Conservation (phyloP, 2,329 filamentous ascomycete species). For the Diaporthe nobilis region DNA sequence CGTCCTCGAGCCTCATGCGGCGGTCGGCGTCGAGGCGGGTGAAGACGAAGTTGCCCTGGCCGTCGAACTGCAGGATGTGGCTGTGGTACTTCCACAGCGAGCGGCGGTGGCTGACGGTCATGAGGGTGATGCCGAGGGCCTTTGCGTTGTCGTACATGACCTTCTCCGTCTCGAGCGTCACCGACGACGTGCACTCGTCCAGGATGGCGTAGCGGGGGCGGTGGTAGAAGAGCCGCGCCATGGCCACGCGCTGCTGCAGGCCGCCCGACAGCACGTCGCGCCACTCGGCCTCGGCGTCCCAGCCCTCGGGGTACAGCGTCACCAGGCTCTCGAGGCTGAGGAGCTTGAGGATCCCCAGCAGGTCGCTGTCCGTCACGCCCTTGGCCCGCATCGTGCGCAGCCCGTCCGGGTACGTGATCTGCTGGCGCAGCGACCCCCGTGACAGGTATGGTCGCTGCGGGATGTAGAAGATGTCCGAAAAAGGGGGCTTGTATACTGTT, state of each 20-base stretch:
- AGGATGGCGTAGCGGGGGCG: constrained; percentile 93
- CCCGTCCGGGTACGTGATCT: constrained; percentile 96
- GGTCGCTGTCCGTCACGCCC: constrained; percentile 84
- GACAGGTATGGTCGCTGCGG: constrained; percentile 95
- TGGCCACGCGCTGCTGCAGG: constrained; percentile 94
- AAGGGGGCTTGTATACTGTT: constrained; percentile 90
- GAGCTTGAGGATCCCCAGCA: constrained; percentile 81
- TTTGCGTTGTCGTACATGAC: constrained; percentile 99
- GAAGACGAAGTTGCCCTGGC: constrained; percentile 92
- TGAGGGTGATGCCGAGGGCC: constrained; percentile 89
- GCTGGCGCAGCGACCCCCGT: constrained; percentile 91
- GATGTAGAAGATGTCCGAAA: constrained; percentile 97
- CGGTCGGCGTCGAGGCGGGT: constrained; percentile 90
- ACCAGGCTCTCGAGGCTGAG: constrained; percentile 89
- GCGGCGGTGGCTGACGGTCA: constrained; percentile 93
- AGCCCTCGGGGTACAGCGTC: constrained; percentile 81
- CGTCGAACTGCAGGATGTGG: constrained; percentile 96
- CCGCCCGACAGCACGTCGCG: constrained; percentile 93
- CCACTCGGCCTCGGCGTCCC: constrained; percentile 98
- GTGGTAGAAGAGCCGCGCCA: constrained; percentile 96
- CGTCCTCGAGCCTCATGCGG: constrained; percentile 89
- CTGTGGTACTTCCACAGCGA: constrained; percentile 98
- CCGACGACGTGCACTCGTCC: constrained; percentile 94
- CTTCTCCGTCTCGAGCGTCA: constrained; percentile 95
- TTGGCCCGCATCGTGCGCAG: constrained; percentile 89